These are phyloP conservation scores for Cyclotella choctawhatcheeana DNA, from an alignment of 108 stramenopile genomes.

Conservation along the genomic window DNA sequence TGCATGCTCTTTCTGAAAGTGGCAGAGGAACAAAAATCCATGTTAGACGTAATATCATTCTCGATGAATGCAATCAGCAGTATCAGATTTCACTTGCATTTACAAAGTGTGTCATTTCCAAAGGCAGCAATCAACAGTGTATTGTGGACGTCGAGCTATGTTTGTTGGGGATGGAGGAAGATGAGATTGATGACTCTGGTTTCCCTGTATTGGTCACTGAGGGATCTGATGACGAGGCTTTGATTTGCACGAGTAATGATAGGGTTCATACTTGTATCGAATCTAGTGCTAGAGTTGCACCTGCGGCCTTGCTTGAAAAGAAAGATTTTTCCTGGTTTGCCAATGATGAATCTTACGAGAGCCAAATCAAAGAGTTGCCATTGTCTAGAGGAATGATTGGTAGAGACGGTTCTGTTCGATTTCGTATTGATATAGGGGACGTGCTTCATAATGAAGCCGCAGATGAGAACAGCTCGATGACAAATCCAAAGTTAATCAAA, in stretches of 20 bases:
- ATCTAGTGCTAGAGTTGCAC: conserved; percentile 28
- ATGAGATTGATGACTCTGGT: conserved; percentile 63
- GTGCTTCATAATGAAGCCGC: conserved; percentile 17
- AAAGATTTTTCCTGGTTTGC: conserved; percentile 7
- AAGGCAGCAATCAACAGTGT: conserved; percentile 2
- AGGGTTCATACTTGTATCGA: conserved; percentile 46
- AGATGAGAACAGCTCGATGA: not conserved
- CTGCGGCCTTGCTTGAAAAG: conserved; percentile 7
- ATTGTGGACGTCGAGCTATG: conserved; percentile 53
- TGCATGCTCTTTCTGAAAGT: conserved; percentile 13
- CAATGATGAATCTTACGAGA: not conserved
- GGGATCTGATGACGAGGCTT: conserved; percentile 58
- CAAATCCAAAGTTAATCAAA: conserved; percentile 14
- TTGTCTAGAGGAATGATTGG: conserved; percentile 46
- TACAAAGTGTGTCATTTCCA: conserved; percentile 4
- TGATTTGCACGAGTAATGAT: conserved; percentile 56
- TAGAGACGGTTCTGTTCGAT: conserved; percentile 39
- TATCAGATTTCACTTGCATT: conserved; percentile 5
- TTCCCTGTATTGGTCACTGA: conserved; percentile 56
- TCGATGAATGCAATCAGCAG: conserved; percentile 56
- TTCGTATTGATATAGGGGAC: conserved; percentile 38
- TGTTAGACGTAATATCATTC: conserved; percentile 60
- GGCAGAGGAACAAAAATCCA: not conserved
- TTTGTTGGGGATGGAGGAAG: conserved; percentile 72
- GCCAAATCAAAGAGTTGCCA: conserved; percentile 22